Evolutionary conservation across 1,284 basidiomycete species (phyloP).

Genomic region (Xanthoconium separans): DNA sequence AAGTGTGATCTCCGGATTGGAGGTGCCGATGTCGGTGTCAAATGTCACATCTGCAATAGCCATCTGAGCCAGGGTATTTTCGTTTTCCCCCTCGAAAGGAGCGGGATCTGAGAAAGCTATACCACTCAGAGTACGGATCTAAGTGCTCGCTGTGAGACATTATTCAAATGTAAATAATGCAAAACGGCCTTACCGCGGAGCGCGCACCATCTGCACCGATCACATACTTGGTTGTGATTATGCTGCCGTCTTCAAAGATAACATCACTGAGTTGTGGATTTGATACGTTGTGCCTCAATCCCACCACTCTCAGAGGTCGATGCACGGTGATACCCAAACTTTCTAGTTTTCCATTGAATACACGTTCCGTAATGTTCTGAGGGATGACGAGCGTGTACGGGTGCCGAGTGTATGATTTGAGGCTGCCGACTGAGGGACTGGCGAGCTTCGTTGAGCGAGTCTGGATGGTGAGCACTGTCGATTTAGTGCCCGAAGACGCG

Average conservation of each 20-base stretch:
- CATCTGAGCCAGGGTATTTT: slow-evolving; percentile 21
- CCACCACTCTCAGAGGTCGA: slow-evolving; percentile 27
- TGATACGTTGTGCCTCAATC: slow-evolving; percentile 28
- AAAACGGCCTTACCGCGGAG: slow-evolving; percentile 42
- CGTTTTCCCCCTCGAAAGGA: not conserved
- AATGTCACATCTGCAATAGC: slow-evolving; percentile 22
- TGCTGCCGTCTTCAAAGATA: slow-evolving; percentile 48
- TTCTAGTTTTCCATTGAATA: slow-evolving; percentile 38
- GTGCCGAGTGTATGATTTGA: slow-evolving; percentile 41
- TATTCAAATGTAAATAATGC: too few species aligned
- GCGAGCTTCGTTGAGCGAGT: slow-evolving; percentile 33
- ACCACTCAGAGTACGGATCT: slow-evolving; percentile 24
- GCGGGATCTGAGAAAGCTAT: slow-evolving; percentile 20
- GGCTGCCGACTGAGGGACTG: slow-evolving; percentile 33
- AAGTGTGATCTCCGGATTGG: slow-evolving; percentile 4
- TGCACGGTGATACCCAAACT: slow-evolving; percentile 24
- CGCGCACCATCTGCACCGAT: slow-evolving; percentile 57
- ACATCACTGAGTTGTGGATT: slow-evolving; percentile 38
- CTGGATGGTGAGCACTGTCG: slow-evolving; percentile 26
- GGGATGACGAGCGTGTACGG: slow-evolving; percentile 46
- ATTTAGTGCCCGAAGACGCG: slow-evolving; percentile 40
- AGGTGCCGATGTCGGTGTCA: not conserved
- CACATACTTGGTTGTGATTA: slow-evolving; percentile 47
- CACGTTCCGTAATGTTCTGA: slow-evolving; percentile 48
- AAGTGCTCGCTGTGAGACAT: not conserved